phyloP scores from a whole-genome alignment of 2,329 filamentous ascomycete species.

The Lachnellula subtilissima region DNA sequence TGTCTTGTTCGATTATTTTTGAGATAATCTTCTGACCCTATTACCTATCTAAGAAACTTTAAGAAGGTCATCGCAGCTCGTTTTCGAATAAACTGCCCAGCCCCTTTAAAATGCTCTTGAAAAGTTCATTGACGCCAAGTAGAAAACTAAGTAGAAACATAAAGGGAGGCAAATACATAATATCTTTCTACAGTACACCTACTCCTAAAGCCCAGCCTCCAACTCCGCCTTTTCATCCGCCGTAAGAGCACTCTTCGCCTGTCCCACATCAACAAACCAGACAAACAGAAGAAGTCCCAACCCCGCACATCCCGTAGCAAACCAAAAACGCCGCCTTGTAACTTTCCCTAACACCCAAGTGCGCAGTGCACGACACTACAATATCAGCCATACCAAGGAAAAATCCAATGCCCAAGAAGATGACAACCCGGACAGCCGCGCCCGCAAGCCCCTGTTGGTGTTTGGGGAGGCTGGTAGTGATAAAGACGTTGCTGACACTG shows the following conservation, averaged over 20 bases:
- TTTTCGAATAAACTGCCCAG: no score
- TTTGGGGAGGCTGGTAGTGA: conserved; percentile 62
- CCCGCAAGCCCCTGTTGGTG: conserved; percentile 64
- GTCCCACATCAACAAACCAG: conserved; percentile 43
- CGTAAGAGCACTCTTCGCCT: conserved; percentile 49
- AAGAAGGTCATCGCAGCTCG: no score
- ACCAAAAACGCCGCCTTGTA: conserved; percentile 61
- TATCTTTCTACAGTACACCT: no score
- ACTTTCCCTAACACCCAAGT: conserved; percentile 42
- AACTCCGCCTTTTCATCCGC: conserved; percentile 42
- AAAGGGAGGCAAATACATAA: no score
- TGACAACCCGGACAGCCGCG: conserved; percentile 57
- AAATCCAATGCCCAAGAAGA: conserved; percentile 65
- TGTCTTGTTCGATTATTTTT: no score
- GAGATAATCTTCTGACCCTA: no score
- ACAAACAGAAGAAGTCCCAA: conserved; percentile 45
- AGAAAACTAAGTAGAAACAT: no score
- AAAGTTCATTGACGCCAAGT: no score
- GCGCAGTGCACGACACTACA: conserved; percentile 42
- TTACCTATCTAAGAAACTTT: no score
- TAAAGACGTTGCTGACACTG: conserved; percentile 68
- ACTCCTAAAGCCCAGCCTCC: neutral
- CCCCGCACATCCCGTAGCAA: conserved; percentile 48
- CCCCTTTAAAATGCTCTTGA: no score
- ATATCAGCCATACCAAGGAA: conserved; percentile 65